Base-by-base conservation (phyloP, 2,329 filamentous ascomycete genomes). In the Colletotrichum shisoi region DNA sequence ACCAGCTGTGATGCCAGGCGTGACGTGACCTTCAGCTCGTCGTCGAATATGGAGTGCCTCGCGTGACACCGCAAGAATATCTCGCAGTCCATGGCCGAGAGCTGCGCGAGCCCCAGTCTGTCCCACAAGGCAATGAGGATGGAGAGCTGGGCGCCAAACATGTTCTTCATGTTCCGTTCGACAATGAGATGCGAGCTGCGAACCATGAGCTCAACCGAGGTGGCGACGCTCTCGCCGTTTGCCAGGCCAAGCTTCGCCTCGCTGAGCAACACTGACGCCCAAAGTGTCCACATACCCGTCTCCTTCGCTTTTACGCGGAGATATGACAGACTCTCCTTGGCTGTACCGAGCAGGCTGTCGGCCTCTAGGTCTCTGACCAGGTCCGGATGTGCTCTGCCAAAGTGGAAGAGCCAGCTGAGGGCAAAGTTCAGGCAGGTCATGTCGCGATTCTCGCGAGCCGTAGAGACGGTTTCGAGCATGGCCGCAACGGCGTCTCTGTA, bases 381-480 rank as follows among this genome's bases (percentile, higher is more conserved):
- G 60, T 87, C 84, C 0, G 93, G 91, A 72, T 94, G 93, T 0
- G 91, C 88, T 73, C 93, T 92, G n/a, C 90, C 91, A 72, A 97
- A 96, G 74, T 97, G 93, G 73, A 96, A 96, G 3, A 98, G 83
- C 95, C 95, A 99, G 74, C 93, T 96, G 69, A 99, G 86, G 39
- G 93, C 92, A 78, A 96, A 98, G 77, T 97, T 98, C 63, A 99
- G 84, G 75, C 95, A 98, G 4, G 87, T 89, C 83, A 93, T 92
- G 74, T 99, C 95, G 71, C 93, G 90, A 71, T 96, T 96, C 77
- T 98, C 95, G 69, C 94, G 84, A 0, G 95, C 95, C n/a, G 93
- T 96, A 0, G 94, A 90, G 40, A 99, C 93, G 0, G 94, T 94
- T 77, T 98, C 95, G 49, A 96, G 89, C 89, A 99, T 97, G 13